These are phyloP conservation scores for Trichoderma aggressivum DNA, from an alignment of 2,329 filamentous ascomycete species.

Conservation along the genomic window DNA sequence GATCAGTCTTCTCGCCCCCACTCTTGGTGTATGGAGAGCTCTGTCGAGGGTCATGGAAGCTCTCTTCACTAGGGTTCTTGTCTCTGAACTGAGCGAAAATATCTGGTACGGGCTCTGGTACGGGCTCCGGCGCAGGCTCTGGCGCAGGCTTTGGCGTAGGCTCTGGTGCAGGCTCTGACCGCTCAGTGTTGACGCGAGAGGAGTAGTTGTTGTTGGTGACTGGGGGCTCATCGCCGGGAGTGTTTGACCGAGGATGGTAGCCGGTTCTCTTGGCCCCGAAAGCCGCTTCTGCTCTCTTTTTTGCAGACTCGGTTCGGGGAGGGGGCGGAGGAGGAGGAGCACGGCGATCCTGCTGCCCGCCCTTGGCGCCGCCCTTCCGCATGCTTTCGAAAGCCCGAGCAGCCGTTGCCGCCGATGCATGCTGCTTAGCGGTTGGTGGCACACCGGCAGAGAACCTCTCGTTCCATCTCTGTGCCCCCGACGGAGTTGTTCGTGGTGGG, in stretches of 20 bases:
- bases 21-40: conserved; percentile 56
- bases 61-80: conserved; percentile 27
- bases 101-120: conserved; percentile 35
- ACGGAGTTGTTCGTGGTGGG: conserved; percentile 28
- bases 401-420: conserved; percentile 37
- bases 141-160: conserved; percentile 26
- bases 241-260: conserved; percentile 48
- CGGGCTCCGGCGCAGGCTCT: neutral
- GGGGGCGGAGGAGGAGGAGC: conserved; percentile 33
- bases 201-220: conserved; percentile 51
- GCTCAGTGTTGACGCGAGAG: conserved; percentile 33
- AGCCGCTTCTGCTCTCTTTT: conserved; percentile 51
- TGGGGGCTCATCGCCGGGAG: conserved; percentile 50
- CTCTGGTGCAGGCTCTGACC: conserved; percentile 38
- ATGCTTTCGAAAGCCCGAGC: conserved; percentile 44
- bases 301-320: conserved; percentile 50
- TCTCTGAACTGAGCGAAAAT: conserved; percentile 47
- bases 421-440: conserved; percentile 43
- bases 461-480: conserved; percentile 46
- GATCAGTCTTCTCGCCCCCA: conserved; percentile 57
- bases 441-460: conserved; percentile 40
- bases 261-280: conserved; percentile 51
- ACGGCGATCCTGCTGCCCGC: conserved; percentile 27
- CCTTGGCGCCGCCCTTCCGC: conserved; percentile 35
- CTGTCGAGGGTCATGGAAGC: conserved; percentile 47